phyloP scores from a whole-genome alignment of 129 eudicot species.

The Ambrosia artemisiifolia region DNA sequence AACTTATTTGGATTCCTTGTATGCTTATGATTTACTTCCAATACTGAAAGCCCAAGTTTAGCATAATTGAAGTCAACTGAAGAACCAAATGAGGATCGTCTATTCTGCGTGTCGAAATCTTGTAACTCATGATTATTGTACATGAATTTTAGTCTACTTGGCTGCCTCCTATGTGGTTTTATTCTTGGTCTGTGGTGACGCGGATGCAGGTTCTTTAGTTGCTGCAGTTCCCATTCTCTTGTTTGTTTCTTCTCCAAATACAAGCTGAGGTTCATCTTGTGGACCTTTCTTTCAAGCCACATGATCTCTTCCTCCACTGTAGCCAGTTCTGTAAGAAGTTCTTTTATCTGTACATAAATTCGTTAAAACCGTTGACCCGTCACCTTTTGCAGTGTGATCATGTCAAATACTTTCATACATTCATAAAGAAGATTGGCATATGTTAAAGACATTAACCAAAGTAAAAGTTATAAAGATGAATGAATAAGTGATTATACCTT shows the following conservation, averaged over 20 bases:
- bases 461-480: background rate
- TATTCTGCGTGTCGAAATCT: constrained; percentile 29
- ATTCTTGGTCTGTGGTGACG: constrained; percentile 36
- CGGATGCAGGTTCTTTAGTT: constrained; percentile 35
- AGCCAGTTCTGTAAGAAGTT: constrained; percentile 65
- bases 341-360: constrained; percentile 45
- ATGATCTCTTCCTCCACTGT: constrained; percentile 72
- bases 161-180: constrained; percentile 31
- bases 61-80: constrained; percentile 37
- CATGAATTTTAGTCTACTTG: constrained; percentile 25
- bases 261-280: constrained; percentile 46
- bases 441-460: background rate
- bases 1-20: constrained; percentile 63
- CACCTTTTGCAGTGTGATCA: background rate
- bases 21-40: constrained; percentile 8
- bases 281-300: constrained; percentile 57
- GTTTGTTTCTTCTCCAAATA: constrained; percentile 55
- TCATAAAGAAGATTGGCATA: background rate
- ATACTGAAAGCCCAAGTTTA: constrained; percentile 7
- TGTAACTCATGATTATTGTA: constrained; percentile 26
- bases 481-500: constrained; percentile 39
- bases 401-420: background rate
- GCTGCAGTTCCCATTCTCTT: constrained; percentile 41
- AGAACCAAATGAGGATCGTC: constrained; percentile 60
- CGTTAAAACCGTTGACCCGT: background rate